Conservation (phyloP, 2,329 filamentous ascomycete genomes). For the Didymella keratinophila region DNA sequence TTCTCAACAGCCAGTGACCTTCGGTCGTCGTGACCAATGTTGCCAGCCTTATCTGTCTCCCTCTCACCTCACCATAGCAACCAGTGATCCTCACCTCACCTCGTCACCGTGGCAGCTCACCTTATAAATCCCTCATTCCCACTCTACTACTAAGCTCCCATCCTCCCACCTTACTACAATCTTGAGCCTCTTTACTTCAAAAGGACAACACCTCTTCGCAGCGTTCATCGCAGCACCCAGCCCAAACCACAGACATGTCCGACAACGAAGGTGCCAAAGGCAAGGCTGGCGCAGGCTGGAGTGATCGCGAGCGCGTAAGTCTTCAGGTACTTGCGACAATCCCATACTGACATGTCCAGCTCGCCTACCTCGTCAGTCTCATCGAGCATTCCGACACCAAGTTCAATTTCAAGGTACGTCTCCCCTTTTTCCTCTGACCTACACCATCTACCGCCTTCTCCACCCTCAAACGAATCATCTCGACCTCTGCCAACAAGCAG, state of each 20-base stretch:
- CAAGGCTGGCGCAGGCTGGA: slow-evolving; percentile 18
- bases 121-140: neutral
- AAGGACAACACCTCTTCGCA: neutral
- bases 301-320: slow-evolving; percentile 27
- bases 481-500: too few relatives aligned
- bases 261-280: slow-evolving; percentile 18
- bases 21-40: neutral
- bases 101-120: neutral
- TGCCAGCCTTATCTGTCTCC: neutral
- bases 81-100: neutral
- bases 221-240: neutral
- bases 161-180: neutral
- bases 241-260: slow-evolving; percentile 20
- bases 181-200: neutral
- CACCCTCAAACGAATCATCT: too few relatives aligned
- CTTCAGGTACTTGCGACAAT: neutral
- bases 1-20: neutral
- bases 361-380: slow-evolving; percentile 24
- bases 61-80: slow-evolving; percentile 6
- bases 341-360: slow-evolving; percentile 10
- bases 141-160: neutral
- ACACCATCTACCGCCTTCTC: too few relatives aligned
- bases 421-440: too few relatives aligned
- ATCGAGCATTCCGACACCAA: slow-evolving; percentile 23
- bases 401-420: slow-evolving; percentile 18